phyloP scores from a whole-genome alignment of 108 stramenopile species.

The Nitzschia inconspicua region DNA sequence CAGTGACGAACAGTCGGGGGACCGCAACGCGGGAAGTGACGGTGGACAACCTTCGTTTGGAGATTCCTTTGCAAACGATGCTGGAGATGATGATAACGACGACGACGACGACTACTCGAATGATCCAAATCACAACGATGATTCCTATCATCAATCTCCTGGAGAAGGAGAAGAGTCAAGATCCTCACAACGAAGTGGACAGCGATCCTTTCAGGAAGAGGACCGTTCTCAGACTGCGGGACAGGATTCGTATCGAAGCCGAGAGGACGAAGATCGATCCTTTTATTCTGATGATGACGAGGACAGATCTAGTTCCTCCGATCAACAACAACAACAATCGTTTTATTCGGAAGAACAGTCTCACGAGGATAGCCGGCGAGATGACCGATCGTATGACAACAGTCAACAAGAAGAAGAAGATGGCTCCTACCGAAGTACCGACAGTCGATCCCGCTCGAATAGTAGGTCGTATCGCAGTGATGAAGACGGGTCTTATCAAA shows the following conservation, averaged over 20 bases:
- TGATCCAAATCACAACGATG: too few relatives aligned
- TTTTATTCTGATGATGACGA: background rate
- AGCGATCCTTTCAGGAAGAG: slow-evolving; percentile 11
- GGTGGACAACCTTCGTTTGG: too few relatives aligned
- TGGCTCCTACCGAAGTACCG: slow-evolving; percentile 4
- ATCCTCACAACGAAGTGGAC: background rate
- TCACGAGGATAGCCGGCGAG: background rate
- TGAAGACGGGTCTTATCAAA: background rate
- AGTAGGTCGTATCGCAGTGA: background rate
- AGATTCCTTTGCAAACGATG: too few relatives aligned
- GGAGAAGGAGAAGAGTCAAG: slow-evolving; percentile 2
- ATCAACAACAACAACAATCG: background rate
- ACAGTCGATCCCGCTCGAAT: background rate
- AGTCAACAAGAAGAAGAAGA: background rate
- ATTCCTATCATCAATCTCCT: too few relatives aligned
- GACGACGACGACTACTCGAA: slow-evolving; percentile 28
- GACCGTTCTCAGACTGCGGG: slow-evolving; percentile 5
- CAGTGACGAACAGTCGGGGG: too few relatives aligned
- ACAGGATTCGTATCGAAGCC: slow-evolving; percentile 3
- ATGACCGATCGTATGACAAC: slow-evolving; percentile 5
- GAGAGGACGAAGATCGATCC: slow-evolving; percentile 1
- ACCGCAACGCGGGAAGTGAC: too few relatives aligned
- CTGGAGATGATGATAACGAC: background rate
- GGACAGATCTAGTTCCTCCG: slow-evolving; percentile 5
- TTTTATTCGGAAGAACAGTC: slow-evolving; percentile 10